These are phyloP conservation scores for Cladorrhinum samala DNA, from an alignment of 495 filamentous ascomycete genomes.

Conservation along the genomic window DNA sequence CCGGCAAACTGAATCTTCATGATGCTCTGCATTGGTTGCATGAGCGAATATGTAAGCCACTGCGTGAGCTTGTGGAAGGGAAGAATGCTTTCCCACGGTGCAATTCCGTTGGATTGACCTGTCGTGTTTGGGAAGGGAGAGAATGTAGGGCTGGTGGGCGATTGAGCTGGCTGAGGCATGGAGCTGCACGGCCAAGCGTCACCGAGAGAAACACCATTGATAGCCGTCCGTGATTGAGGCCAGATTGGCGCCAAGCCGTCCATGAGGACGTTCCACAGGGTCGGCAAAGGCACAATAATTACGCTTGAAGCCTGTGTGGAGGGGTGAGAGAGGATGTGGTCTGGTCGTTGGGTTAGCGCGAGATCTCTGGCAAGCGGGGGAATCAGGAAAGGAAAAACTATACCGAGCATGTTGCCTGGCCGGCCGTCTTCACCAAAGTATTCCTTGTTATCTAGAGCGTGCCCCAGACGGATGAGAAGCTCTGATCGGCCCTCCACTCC, in stretches of 20 bases:
- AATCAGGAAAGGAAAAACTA: conserved; percentile 16
- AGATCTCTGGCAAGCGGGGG: background rate
- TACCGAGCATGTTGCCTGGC: conserved; percentile 94
- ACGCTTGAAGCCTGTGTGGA: conserved; percentile 80
- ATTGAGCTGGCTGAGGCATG: conserved; percentile 65
- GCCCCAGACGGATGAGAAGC: conserved; percentile 67
- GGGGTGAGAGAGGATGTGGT: conserved; percentile 88
- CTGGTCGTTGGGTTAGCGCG: conserved; percentile 37
- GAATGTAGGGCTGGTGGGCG: conserved; percentile 35
- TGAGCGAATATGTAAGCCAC: conserved; percentile 78
- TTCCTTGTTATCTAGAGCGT: conserved; percentile 72
- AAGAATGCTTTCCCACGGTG: conserved; percentile 87
- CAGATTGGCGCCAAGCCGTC: conserved; percentile 82
- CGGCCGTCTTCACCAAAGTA: conserved; percentile 80
- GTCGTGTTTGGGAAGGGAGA: conserved; percentile 42
- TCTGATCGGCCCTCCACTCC: conserved; percentile 83
- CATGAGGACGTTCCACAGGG: conserved; percentile 85
- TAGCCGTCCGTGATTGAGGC: conserved; percentile 80
- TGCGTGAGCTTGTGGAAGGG: conserved; percentile 82
- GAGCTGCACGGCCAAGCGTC: conserved; percentile 90
- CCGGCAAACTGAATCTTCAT: conserved; percentile 73
- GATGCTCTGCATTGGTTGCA: conserved; percentile 77
- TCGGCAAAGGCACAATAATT: conserved; percentile 84
- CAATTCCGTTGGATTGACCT: conserved; percentile 36
- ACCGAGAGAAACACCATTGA: conserved; percentile 83